Evolutionary conservation across 352 stramenopile species (phyloP), one percentile per base, ranked within the genome.

Genomic region (Phytophthora colocasiae): DNA sequence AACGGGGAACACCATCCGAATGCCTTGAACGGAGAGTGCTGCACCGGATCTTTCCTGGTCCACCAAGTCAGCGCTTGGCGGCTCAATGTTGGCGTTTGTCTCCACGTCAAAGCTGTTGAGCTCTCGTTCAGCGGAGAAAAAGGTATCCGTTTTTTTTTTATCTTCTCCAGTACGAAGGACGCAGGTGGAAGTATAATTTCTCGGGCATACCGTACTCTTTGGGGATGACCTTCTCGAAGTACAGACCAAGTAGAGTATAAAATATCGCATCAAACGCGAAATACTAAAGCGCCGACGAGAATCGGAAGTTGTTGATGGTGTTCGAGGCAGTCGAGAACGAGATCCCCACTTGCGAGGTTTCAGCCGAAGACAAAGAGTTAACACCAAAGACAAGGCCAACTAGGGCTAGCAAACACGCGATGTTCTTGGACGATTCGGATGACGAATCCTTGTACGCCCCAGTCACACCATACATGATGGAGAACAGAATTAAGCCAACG

Each of bases 221-320:
- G 0, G 91, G 87, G 4, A 97, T 63, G 1, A 97, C 85, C 41
- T 90, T 78, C 51, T 97, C 91, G 12, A 98, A 71, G 75, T 98
- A 98, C 52, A 83, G 71, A 1, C 78, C 92, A 0, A 98, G 58
- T 6, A 96, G n/a, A 27, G 77, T 87, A 72, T 97, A 98, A 19
- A 97, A 17, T 24, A 96, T 59, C 22, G 77, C 78, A 60, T 98
- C 92, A 4, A 97, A 46, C 5, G 89, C 44, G 48, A 98, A 77
- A 49, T 95, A 91, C 26, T 39, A 38, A 7, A 97, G 56, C 15
- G 57, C 56, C 6, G 50, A 81, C 12, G 56, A 58, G 38, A 88
- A 82, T 10, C 56, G 48, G 12, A 69, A 71, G 15, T 61, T 69
- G 7, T 69, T 54, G 55, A 83, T 83, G 26, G 62, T 67, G 10